These are phyloP conservation scores for Paramecium sexaurelia DNA, from an alignment of 73 alveolate species.

Conservation along the genomic window DNA sequence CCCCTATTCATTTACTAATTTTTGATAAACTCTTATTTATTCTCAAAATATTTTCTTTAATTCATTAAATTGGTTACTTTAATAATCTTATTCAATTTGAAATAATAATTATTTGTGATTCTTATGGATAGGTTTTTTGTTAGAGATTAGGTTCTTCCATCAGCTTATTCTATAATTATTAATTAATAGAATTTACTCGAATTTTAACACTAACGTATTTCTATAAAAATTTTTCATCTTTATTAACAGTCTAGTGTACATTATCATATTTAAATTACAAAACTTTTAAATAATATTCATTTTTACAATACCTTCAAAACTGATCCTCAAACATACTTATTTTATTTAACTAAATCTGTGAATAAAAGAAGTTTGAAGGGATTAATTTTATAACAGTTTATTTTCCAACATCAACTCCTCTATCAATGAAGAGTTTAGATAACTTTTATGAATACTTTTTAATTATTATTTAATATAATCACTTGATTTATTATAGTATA, in stretches of 20 bases:
- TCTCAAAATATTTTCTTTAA: neutral
- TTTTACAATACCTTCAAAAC: too few relatives aligned
- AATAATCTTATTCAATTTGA: slow-evolving; percentile 20
- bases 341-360: neutral
- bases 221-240: neutral
- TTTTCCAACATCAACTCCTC: neutral
- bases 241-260: neutral
- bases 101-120: slow-evolving; percentile 21
- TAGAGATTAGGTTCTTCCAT: neutral
- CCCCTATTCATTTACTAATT: too few relatives aligned
- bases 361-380: neutral
- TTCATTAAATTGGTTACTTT: neutral
- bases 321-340: neutral
- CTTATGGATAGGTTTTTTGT: neutral
- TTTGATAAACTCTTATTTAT: slow-evolving; percentile 44
- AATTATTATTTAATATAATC: neutral
- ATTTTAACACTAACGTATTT: neutral
- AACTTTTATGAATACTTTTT: neutral
- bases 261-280: neutral
- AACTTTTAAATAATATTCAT: too few relatives aligned
- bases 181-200: neutral
- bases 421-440: neutral
- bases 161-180: neutral
- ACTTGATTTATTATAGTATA: neutral
- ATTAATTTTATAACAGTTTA: neutral